Base-by-base conservation (phyloP, 768 basidiomycete genomes). In the Kwoniella europaea region DNA sequence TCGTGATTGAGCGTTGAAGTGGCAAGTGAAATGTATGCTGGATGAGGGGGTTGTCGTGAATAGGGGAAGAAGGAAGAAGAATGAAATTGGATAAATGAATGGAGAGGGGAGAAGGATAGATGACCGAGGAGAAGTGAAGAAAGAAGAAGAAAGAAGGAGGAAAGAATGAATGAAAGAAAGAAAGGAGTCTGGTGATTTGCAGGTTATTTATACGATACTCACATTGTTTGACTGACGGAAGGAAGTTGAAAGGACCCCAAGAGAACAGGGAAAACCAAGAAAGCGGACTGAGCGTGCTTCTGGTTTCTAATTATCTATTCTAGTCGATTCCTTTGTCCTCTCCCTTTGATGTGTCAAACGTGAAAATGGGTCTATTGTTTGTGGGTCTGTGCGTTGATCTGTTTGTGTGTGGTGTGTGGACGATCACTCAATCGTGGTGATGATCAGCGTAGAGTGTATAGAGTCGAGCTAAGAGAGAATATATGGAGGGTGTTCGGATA, bases 1-100 rank as follows among this genome's bases (percentile, higher is more conserved):
- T 35, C 18, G 29, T 63, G 67, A 56, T 68, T 22, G 57, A 69
- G 62, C 13, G n/a, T 54, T 29, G 27, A 50, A 50, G 46, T 50
- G 46, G 46, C 46, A 50, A 50, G 46, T 50, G 18, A 4, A 50
- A 15, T 13, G 13, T 50, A 16, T 50, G 46, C 10, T 15, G 46
- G 46, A 50, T 52, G 55, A 67, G 42, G 54, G 27, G 65, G 60
- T 57, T 57, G 27, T 61, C 12, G 22, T 67, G 55, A 15, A 7
- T 10, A 42, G 20, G 24, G 16, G 15, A 20, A 13, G 55, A 20
- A 29, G 27, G 10, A 35, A 16, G 56, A 44, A 1, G 57, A 58
- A 15, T 20, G 22, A 58, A 18, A 20, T 12, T 58, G 22, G 22
- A 16, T 62, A 15, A 0, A 52, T 52, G 13, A 13, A 6, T 52